These are phyloP conservation scores for Pugionium cornutum DNA, from an alignment of 345 rosid genomes.

Conservation along the genomic window DNA sequence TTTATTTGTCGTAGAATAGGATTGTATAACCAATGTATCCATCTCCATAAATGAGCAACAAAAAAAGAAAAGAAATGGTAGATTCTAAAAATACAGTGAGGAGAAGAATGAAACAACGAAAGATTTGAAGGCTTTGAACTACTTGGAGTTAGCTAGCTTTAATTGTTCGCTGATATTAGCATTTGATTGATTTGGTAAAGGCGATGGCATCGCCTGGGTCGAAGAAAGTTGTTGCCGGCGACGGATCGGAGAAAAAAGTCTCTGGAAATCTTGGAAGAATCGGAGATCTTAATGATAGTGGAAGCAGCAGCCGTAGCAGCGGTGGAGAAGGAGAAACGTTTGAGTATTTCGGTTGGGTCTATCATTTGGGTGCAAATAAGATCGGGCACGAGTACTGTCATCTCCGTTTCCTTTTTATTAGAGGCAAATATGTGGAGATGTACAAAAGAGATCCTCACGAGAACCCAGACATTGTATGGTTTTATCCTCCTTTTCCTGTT, in stretches of 20 bases:
- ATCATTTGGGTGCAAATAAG: conserved; percentile 79
- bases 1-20: too few species aligned
- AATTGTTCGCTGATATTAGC: too few species aligned
- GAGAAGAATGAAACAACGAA: too few species aligned
- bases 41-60: too few species aligned
- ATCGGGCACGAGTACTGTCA: conserved; percentile 86
- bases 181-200: not conserved
- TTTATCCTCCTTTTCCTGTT: not conserved
- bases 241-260: conserved; percentile 40
- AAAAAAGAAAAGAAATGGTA: too few species aligned
- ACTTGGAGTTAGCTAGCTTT: too few species aligned
- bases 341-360: conserved; percentile 79
- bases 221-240: conserved; percentile 27
- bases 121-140: too few species aligned
- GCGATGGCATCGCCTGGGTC: conserved; percentile 37
- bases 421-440: conserved; percentile 86
- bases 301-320: conserved; percentile 30
- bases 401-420: conserved; percentile 63
- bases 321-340: conserved; percentile 34
- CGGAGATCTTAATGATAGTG: conserved; percentile 31
- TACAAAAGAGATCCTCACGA: conserved; percentile 92
- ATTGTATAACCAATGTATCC: too few species aligned
- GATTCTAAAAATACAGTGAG: too few species aligned
- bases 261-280: conserved; percentile 29
- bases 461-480: conserved; percentile 74